Base-by-base conservation (phyloP, 495 filamentous ascomycete genomes). In the Baudoinia panamericana region DNA sequence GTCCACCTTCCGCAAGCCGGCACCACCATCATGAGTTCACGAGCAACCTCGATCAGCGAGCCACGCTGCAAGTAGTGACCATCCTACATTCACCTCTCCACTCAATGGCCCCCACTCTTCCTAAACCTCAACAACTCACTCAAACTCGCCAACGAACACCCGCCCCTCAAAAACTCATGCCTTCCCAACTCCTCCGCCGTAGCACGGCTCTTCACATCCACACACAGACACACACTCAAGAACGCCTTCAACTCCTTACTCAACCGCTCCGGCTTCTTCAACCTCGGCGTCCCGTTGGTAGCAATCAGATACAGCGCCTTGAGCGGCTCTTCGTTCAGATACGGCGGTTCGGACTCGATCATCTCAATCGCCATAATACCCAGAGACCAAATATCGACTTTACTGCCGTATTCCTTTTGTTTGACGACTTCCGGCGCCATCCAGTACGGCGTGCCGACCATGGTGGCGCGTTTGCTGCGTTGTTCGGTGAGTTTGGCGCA, bases 361-460 rank as follows among this genome's bases (percentile, higher is more conserved):
- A 97, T 97, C 60, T 97, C 90, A 51, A 97, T 97, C n/a, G 90
- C 85, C 90, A 97, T 97, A 60, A 97, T 97, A 40, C 90, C 90
- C 35, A 97, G 62, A 55, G 82, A 90, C 90, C 90, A 97, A 51
- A 97, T 96, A 56, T 97, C 90, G 36, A 97, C 86, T 57, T 97
- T 97, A 34, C 90, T 80, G 46, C 90, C 92, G 59, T 97, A 97
- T 58, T 96, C 90, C 57, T 97, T 96, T 13, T 86, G 69, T 4
- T 86, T 96, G 8, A 97, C 90, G 15, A 97, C 87, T 59, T 97
- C 90, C 3, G 90, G 90, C 3, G 90, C 90, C 90, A 97, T 97
- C 90, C 90, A 97, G 58, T 97, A 97, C 2, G 90, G 90, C 16
- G 90, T 97, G 17, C 90, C 90, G 39, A 97, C 90, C 90, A 97